Evolutionary conservation across 345 rosid genomes (phyloP).

Genomic region (Rhodamnia rubescens): DNA sequence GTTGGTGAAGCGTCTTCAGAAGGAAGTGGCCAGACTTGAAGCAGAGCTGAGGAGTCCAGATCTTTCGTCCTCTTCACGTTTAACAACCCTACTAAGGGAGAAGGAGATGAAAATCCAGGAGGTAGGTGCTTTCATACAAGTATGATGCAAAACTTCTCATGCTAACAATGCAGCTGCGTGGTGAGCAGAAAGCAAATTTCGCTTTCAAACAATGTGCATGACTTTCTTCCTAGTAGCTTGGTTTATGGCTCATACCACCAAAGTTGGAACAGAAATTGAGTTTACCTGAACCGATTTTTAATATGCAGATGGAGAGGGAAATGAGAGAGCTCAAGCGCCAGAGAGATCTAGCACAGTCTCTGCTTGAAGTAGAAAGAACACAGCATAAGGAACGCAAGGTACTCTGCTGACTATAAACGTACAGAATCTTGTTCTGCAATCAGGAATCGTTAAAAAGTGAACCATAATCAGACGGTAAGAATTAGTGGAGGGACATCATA

Average conservation of each 20-base stretch:
- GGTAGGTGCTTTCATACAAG: constrained; percentile 27
- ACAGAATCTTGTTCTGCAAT: neutral
- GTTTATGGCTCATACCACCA: neutral
- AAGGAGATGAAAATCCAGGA: constrained; percentile 67
- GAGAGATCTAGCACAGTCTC: constrained; percentile 81
- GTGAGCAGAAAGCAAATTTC: neutral
- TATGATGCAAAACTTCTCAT: neutral
- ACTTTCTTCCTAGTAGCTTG: neutral
- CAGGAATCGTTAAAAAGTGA: neutral
- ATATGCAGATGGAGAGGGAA: constrained; percentile 68
- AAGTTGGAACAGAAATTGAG: neutral
- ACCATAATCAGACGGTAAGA: neutral
- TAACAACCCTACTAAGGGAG: constrained; percentile 47
- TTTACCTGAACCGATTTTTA: neutral
- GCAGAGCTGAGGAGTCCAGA: constrained; percentile 80
- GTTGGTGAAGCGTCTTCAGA: constrained; percentile 69
- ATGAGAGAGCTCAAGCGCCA: constrained; percentile 92
- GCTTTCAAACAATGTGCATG: neutral
- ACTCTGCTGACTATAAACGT: neutral
- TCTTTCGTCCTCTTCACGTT: constrained; percentile 44
- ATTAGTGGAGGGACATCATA: neutral
- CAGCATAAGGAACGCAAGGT: constrained; percentile 69
- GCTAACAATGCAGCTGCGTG: neutral
- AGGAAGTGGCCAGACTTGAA: constrained; percentile 93
- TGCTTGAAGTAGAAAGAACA: constrained; percentile 68